A percentile compares a stretch with the other conserved stretches of the same genome.
Evolutionary conservation across 1,284 basidiomycete species (phyloP).

Genomic region (Austroboletus olivaceoglutinosus): DNA sequence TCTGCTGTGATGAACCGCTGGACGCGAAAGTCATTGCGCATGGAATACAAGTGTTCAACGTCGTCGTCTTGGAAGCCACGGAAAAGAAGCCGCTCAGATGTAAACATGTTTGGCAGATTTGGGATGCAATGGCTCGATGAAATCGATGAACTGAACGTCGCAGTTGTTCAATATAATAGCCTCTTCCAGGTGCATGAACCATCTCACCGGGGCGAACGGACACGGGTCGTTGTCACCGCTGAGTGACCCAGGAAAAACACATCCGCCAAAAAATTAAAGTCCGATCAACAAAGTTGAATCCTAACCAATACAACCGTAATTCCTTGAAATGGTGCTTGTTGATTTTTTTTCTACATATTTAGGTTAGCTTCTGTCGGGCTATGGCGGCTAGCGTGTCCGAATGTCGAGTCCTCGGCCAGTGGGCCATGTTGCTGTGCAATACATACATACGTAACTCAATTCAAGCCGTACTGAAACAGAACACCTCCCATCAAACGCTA

Average conservation of each 20-base stretch:
- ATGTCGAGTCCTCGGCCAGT: background rate
- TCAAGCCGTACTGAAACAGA: background rate
- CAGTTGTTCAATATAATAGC: too few relatives aligned
- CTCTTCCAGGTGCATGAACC: too few relatives aligned
- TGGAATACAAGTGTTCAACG: conserved; percentile 18
- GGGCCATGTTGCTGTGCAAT: background rate
- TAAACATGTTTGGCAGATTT: conserved; percentile 9
- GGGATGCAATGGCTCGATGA: background rate
- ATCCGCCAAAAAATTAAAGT: too few relatives aligned
- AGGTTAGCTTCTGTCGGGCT: too few relatives aligned
- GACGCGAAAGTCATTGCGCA: conserved; percentile 34
- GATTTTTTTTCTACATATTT: background rate
- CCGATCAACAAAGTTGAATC: too few relatives aligned
- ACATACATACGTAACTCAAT: background rate
- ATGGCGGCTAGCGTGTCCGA: too few relatives aligned
- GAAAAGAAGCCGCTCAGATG: conserved; percentile 17
- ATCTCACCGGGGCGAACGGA: too few relatives aligned
- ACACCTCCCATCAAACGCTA: background rate
- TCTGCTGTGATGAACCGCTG: conserved; percentile 27
- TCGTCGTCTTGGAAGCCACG: conserved; percentile 10
- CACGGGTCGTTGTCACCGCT: background rate
- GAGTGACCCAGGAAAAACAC: too few relatives aligned
- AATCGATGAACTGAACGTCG: background rate
- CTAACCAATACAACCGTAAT: too few relatives aligned
- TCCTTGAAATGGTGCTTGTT: background rate